Evolutionary conservation across 2,329 filamentous ascomycete species (phyloP), one percentile per base, ranked within the genome.

Genomic region (Lomentospora prolificans): DNA sequence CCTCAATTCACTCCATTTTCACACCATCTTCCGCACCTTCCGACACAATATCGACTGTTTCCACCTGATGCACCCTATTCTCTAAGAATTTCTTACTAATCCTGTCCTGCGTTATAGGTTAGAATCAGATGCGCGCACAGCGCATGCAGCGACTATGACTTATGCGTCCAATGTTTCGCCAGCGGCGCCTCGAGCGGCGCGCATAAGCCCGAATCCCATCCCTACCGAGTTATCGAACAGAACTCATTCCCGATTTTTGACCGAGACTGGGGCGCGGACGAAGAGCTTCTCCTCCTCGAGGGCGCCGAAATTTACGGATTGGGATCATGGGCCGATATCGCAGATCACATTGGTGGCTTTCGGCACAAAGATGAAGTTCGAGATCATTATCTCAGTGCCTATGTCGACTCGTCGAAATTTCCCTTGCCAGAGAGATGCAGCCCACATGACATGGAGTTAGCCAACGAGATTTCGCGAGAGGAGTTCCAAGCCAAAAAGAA

Each of bases 221-320:
- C 89, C 12, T 99, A 86, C 69, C 87, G 89, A 60, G 94, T 99
- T 31, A 96, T 99, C 61, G 94, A 99, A 69, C 94, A 97, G 65
- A 96, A 99, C 67, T 96, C 92, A 0, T 95, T 99, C 52, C 94
- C 94, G 1, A 97, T 99, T 57, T 99, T 95, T 65, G 86, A 91
- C 61, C 81, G 83, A 57, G 91, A 96, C 66, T 99, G 94, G 94
- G 94, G 94, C 54, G 94, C 94, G 24, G 94, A 99, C 67, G 94
- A 99, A 68, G 94, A 99, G 70, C 72, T 97, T n/a, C 74, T 97
- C 4, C 74, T 99, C 55, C 73, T 99, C 0, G 94, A 99, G 72
- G 94, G 94, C 22, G 90, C 90, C 9, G 94, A 99, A 70, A 95
- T 90, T 57, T 99, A 99, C 67, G 94, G 94, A 0, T 75, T 99